Percentiles rank a stretch among this genome's conserved stretches.
Conservation (phyloP, 352 stramenopile species). For the Globisporangium nodosum region DNA sequence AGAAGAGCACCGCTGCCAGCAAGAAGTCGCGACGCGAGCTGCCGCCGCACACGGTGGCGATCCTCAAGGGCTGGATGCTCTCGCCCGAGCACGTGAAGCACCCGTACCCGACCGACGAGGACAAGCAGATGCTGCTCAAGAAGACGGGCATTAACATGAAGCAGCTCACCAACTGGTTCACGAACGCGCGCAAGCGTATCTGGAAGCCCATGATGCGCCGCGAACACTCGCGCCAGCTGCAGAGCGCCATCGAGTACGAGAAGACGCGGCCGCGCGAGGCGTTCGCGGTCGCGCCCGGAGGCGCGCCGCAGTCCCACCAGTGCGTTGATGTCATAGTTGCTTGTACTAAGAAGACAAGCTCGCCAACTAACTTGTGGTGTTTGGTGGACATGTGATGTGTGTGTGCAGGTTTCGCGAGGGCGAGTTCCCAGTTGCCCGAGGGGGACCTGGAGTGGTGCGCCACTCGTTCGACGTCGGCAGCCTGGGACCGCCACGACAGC, state of each 20-base stretch:
- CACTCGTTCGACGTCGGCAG: constrained; percentile 73
- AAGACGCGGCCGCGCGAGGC: constrained; percentile 31
- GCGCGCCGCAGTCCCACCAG: constrained; percentile 12
- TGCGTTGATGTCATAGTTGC: constrained; percentile 6
- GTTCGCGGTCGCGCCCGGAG: constrained; percentile 14
- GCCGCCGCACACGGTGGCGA: constrained; percentile 77
- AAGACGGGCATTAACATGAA: constrained; percentile 90
- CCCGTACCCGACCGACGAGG: constrained; percentile 86
- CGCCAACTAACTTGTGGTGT: no score
- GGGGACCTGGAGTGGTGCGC: constrained; percentile 16
- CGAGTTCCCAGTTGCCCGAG: constrained; percentile 39
- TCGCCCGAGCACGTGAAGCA: constrained; percentile 87
- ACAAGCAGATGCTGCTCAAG: constrained; percentile 88
- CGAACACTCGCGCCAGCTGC: constrained; percentile 73
- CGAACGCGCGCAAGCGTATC: constrained; percentile 85
- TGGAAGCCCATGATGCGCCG: constrained; percentile 89
- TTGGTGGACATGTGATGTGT: constrained; percentile 1
- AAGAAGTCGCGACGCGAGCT: constrained; percentile 82
- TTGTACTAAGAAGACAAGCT: no score
- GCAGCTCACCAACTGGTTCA: constrained; percentile 90
- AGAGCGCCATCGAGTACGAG: constrained; percentile 69
- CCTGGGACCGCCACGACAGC: constrained; percentile 22
- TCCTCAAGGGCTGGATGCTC: constrained; percentile 88
- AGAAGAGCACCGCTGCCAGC: constrained; percentile 20
- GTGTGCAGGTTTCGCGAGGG: constrained; percentile 14